Percentiles rank a stretch among this genome's conserved stretches.
Conservation (phyloP, 2,329 filamentous ascomycete species). For the Metarhizium brunneum region DNA sequence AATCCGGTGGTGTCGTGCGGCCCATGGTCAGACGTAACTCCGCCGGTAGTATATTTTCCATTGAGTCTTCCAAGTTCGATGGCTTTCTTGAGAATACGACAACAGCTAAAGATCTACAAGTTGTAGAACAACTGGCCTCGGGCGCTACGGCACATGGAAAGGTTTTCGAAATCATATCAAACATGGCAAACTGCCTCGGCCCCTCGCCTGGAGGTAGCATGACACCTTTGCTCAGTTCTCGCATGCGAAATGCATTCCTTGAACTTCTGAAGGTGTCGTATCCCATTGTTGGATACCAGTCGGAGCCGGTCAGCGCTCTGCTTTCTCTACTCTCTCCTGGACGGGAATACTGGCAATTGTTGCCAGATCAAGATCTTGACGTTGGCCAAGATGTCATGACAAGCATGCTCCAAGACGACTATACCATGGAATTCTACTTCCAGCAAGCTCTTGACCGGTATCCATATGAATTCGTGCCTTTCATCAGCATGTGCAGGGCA, state of each 20-base stretch:
- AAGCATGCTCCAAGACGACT: slow-evolving; percentile 25
- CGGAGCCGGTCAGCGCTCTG: slow-evolving; percentile 58
- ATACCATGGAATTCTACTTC: slow-evolving; percentile 50
- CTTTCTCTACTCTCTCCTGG: slow-evolving; percentile 53
- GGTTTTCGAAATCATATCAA: slow-evolving; percentile 44
- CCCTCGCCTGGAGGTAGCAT: slow-evolving; percentile 36
- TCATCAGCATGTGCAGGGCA: slow-evolving; percentile 61
- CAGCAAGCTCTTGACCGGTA: slow-evolving; percentile 66
- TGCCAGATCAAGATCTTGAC: slow-evolving; percentile 21
- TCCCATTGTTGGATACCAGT: slow-evolving; percentile 60
- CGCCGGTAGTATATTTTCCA: slow-evolving; percentile 52
- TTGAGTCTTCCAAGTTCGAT: slow-evolving; percentile 51
- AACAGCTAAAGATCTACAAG: slow-evolving; percentile 40
- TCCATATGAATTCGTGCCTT: slow-evolving; percentile 76
- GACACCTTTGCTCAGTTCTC: slow-evolving; percentile 47
- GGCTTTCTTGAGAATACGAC: slow-evolving; percentile 43
- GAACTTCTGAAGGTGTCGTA: slow-evolving; percentile 62
- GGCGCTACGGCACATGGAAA: slow-evolving; percentile 38
- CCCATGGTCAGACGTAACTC: slow-evolving; percentile 44
- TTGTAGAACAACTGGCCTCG: slow-evolving; percentile 40
- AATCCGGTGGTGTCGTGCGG: slow-evolving; percentile 34
- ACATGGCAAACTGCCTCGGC: slow-evolving; percentile 40
- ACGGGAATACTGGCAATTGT: slow-evolving; percentile 44
- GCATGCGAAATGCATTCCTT: slow-evolving; percentile 55
- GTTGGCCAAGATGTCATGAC: slow-evolving; percentile 23